Evolutionary conservation across 495 filamentous ascomycete genomes (phyloP), one percentile per base, ranked within the genome.

Genomic region (Tetracladium marchalianum): DNA sequence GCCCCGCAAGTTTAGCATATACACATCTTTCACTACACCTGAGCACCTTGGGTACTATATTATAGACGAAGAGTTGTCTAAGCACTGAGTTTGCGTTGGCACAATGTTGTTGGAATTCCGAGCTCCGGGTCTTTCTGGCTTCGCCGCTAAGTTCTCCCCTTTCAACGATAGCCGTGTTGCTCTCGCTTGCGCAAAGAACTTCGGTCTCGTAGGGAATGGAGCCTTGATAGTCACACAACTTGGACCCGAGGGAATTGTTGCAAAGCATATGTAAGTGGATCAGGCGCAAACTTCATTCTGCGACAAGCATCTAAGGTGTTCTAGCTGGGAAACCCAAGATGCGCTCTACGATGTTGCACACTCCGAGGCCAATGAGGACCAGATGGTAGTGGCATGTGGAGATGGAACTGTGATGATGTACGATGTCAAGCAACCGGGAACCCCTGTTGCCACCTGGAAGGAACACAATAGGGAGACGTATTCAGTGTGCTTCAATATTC

Each of bases 141-240:
- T 89, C 64, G 82, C 84, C 53, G 86, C 94, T 57, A 94, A 95
- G 65, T 98, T 95, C 73, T 96, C 90, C 16, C 89, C 92, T 32
- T 98, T 95, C 73, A 92, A 90, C 71, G 90, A 96, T 68, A 89
- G 84, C 41, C 82, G 89, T 31, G 75, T 98, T 18, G 93, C 92
- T 39, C 85, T 93, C 50, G 82, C 85, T 19, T 76, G 85, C 5
- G 79, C 87, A 7, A 79, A 89, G 36, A 95, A 98, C 68, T 98
- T 89, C 62, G 92, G 93, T 16, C 85, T 98, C 17, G 93, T 97
- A 5, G 92, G 92, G 45, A 98, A 98, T 71, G 92, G 92, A 22
- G 76, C 90, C 19, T 61, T 97, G 1, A 95, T 81, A 54, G 80
- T 90, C 41, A 71, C 96, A 11, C 79, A 80, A 33, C 65, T 98